Conservation (phyloP, 768 basidiomycete genomes). For the Daedaleopsis nitida region DNA sequence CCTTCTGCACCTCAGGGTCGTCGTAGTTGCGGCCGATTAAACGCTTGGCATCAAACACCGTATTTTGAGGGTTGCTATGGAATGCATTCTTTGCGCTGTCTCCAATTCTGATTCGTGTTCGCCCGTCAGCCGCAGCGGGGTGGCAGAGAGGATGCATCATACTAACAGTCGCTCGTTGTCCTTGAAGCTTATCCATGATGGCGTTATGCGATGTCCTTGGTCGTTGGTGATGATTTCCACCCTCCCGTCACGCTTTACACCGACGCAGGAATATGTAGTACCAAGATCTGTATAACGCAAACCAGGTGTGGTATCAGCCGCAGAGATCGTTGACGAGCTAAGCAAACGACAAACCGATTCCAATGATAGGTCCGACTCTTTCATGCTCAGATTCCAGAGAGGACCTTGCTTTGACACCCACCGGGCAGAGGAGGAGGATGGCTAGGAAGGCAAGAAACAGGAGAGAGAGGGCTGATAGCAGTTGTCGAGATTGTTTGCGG, state of each 20-base stretch:
- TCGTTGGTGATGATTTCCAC: constrained; percentile 51
- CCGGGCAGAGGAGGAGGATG: constrained; percentile 65
- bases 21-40: constrained; percentile 82
- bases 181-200: constrained; percentile 54
- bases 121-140: background rate
- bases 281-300: constrained; percentile 64
- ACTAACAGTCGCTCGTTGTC: constrained; percentile 46
- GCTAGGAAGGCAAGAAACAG: constrained; percentile 49
- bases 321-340: background rate
- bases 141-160: background rate
- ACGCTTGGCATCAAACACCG: constrained; percentile 92
- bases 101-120: constrained; percentile 54
- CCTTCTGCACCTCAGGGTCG: constrained; percentile 73
- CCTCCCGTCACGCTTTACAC: constrained; percentile 30
- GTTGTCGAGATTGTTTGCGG: constrained; percentile 52
- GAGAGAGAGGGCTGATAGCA: constrained; percentile 55
- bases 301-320: background rate
- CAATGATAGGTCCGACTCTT: constrained; percentile 82
- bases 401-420: constrained; percentile 37
- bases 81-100: constrained; percentile 94
- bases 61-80: constrained; percentile 85
- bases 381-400: constrained; percentile 45
- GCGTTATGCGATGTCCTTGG: constrained; percentile 52
- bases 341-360: constrained; percentile 55
- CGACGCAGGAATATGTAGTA: constrained; percentile 73